Evolutionary conservation across 202 grass and related monocot species (phyloP).

Genomic region (Alloteropsis angusta): DNA sequence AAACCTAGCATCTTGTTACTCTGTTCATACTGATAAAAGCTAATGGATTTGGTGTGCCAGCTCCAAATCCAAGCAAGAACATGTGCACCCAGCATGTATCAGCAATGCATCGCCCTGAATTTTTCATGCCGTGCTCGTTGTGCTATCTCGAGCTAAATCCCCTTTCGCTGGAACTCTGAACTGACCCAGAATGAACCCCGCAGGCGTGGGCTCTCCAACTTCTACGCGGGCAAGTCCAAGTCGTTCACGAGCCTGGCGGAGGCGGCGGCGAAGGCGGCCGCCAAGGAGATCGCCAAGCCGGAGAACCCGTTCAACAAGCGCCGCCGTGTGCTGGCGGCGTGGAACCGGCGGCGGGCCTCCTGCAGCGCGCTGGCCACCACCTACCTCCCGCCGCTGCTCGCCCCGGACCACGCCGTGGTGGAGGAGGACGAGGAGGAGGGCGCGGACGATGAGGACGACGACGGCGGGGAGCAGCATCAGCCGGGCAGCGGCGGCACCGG

Average conservation of each 20-base stretch:
- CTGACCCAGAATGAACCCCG: background rate
- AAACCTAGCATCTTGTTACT: background rate
- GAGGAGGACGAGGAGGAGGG: conserved; percentile 49
- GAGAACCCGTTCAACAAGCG: conserved; percentile 95
- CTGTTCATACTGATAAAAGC: background rate
- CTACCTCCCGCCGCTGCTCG: conserved; percentile 46
- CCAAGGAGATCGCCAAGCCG: conserved; percentile 72
- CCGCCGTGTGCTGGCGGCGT: conserved; percentile 46
- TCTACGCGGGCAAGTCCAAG: conserved; percentile 83
- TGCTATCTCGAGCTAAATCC: background rate
- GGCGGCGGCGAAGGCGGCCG: conserved; percentile 28
- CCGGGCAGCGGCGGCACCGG: background rate
- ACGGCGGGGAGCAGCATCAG: background rate
- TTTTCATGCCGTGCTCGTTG: background rate
- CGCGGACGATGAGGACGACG: conserved; percentile 13
- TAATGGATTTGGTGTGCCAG: background rate
- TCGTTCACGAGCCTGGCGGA: conserved; percentile 66
- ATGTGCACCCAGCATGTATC: too few relatives aligned
- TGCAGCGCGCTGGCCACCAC: conserved; percentile 53
- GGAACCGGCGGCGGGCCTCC: conserved; percentile 46
- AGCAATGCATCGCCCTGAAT: background rate
- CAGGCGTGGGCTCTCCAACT: conserved; percentile 72
- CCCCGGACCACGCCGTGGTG: conserved; percentile 29
- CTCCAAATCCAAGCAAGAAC: background rate
- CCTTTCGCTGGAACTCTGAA: background rate